Evolutionary conservation across 257 asterid genomes (phyloP), one percentile per base, ranked within the genome.

Genomic region (Scutellaria baicalensis): DNA sequence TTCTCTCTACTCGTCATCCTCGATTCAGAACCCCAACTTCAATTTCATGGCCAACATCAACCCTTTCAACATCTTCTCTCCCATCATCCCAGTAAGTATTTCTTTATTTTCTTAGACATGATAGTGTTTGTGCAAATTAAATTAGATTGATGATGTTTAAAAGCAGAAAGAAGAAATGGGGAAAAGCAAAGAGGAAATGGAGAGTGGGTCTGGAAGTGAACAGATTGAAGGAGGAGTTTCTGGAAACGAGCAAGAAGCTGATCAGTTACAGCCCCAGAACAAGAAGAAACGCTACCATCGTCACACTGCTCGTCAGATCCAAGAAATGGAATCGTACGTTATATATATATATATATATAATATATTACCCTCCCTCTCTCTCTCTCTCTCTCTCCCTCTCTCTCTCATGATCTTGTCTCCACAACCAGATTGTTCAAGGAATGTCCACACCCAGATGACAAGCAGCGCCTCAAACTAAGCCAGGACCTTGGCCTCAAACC

Each of bases 391-490:
- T 10, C 50, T 12, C 50, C 18, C 18, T 40, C 50, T 38, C 38
- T 6, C 40, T 43, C 68, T 61, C 66, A 38, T 21, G 12, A 17
- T 21, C 56, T 44, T 10, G 39, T 60, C 2, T 27, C 33, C 33
- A 27, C 11, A 60, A 40, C 27, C 81, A 91, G 99, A 82, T 64
- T 93, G 80, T 93, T 93, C 71, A 91, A 93, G 89, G 99, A 91
- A 54, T 91, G 96, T 58, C 99, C 97, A 3, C 99, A 93, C 64
- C 99, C 99, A 1, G 99, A 93, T 48, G 99, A 93, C 70, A 93
- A 93, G 69, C 99, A 89, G 43, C 78, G 99, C 59, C 84, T 83
- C 11, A 89, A 80, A 65, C 83, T 93, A 1, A 93, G 99, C 88
- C 97, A 89, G 59, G 97, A 93, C 0, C 94, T 93, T 59, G 95